A percentile compares a stretch with the other conserved stretches of the same genome.
Evolutionary conservation across 305 asterid genomes (phyloP).

Genomic region (Plantago lanceolata): DNA sequence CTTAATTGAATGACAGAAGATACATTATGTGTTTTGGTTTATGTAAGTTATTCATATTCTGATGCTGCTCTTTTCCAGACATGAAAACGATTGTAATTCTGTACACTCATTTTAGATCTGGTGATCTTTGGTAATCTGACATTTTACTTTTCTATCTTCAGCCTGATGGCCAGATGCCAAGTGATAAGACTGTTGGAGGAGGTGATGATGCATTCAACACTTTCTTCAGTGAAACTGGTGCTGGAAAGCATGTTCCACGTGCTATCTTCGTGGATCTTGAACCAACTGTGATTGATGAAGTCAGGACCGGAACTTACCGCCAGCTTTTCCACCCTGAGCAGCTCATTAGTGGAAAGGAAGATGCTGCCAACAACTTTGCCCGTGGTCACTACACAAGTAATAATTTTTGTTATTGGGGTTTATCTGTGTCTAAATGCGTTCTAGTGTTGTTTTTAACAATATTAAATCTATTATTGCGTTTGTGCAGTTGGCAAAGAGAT

Average conservation of each 20-base stretch:
- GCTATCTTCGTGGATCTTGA: conserved; percentile 28
- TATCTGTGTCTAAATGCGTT: not conserved
- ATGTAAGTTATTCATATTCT: not conserved
- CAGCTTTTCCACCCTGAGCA: conserved; percentile 29
- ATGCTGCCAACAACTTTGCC: conserved; percentile 29
- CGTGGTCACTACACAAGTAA: conserved; percentile 28
- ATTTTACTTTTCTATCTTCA: not conserved
- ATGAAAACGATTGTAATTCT: not conserved
- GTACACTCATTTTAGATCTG: not conserved
- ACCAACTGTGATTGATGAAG: conserved; percentile 29
- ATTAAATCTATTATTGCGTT: not conserved
- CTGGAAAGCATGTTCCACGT: conserved; percentile 27
- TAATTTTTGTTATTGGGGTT: not conserved
- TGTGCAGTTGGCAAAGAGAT: conserved; percentile 19
- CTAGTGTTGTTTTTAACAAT: not conserved
- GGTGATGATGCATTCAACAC: conserved; percentile 30
- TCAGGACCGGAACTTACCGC: conserved; percentile 26
- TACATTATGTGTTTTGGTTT: not conserved
- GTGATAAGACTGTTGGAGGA: conserved; percentile 27
- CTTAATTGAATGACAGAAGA: too few species aligned
- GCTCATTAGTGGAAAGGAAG: conserved; percentile 27
- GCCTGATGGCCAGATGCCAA: conserved; percentile 32
- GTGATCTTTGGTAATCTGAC: not conserved
- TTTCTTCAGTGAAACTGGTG: conserved; percentile 26
- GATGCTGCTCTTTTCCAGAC: not conserved